These are phyloP conservation scores for Trichoderma guizhouense DNA, from an alignment of 2,329 filamentous ascomycete species.

Conservation along the genomic window DNA sequence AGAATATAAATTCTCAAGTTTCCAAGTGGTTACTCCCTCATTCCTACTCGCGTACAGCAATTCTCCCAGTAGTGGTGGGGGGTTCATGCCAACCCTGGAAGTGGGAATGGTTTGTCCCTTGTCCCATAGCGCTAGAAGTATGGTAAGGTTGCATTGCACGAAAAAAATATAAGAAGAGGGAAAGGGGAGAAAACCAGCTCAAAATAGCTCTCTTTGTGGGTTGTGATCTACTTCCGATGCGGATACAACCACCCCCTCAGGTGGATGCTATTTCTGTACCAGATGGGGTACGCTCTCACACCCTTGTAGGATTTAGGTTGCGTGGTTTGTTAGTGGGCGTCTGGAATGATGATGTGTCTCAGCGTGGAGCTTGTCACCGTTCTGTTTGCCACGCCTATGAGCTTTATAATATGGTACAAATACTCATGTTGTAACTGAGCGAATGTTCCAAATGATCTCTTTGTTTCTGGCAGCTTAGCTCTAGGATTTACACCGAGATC, in stretches of 20 bases:
- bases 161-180: not conserved
- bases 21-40: not conserved
- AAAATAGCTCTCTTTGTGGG: not conserved
- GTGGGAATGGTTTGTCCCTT: not conserved
- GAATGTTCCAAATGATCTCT: not conserved
- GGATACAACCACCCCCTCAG: not conserved
- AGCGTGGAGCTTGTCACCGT: not conserved
- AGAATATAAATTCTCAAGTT: not conserved
- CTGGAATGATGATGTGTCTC: not conserved
- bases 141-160: not conserved
- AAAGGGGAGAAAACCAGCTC: not conserved
- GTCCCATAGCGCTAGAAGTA: not conserved
- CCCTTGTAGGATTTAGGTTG: not conserved
- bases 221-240: not conserved
- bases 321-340: not conserved
- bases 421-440: not conserved
- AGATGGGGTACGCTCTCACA: not conserved
- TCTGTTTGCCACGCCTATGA: not conserved
- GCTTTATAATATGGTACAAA: not conserved
- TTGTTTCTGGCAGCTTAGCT: not conserved
- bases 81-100: not conserved
- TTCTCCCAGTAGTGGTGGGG: not conserved
- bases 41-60: not conserved
- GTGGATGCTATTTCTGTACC: not conserved
- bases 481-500: not conserved